phyloP scores from a whole-genome alignment of 2,329 filamentous ascomycete genomes.

The Exophiala calicioides region DNA sequence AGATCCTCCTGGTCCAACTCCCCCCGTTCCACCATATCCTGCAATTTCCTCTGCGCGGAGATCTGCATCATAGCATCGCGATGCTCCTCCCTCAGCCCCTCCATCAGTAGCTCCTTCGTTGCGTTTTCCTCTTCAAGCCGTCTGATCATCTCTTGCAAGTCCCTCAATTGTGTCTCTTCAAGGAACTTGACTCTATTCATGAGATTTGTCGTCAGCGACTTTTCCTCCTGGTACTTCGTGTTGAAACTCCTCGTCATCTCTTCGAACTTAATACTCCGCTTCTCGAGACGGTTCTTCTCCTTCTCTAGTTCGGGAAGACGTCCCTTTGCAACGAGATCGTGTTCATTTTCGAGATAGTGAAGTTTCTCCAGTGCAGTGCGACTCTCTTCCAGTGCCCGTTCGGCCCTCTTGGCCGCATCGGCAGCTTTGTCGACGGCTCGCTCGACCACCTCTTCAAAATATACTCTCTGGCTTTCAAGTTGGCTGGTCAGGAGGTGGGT shows the following conservation, averaged over 20 bases:
- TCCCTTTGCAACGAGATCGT: conserved; percentile 25
- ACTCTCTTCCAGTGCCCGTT: conserved; percentile 69
- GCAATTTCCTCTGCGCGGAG: conserved; percentile 26
- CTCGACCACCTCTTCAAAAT: conserved; percentile 90
- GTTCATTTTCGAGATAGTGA: conserved; percentile 16
- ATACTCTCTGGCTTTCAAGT: conserved; percentile 85
- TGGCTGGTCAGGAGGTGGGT: conserved; percentile 91
- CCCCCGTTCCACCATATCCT: conserved; percentile 54
- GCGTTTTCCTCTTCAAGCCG: conserved; percentile 33
- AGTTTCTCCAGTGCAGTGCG: conserved; percentile 46
- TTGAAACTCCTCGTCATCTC: conserved; percentile 74
- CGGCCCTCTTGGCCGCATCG: conserved; percentile 63
- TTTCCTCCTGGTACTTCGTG: conserved; percentile 80
- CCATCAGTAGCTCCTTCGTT: conserved; percentile 30
- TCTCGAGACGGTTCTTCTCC: conserved; percentile 68
- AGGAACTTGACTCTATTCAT: conserved; percentile 75
- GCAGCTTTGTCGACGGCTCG: conserved; percentile 88
- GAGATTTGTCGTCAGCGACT: conserved; percentile 76
- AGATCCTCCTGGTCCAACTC: conserved; percentile 82
- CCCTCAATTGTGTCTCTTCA: conserved; percentile 55
- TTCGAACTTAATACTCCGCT: conserved; percentile 69
- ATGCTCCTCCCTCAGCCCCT: conserved; percentile 29
- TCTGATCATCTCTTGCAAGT: conserved; percentile 50
- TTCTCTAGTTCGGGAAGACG: conserved; percentile 68
- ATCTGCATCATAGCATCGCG: conserved; percentile 31